Evolutionary conservation across 306 rosid species (phyloP), one percentile per base, ranked within the genome.

Genomic region (Acacia acuminata): DNA sequence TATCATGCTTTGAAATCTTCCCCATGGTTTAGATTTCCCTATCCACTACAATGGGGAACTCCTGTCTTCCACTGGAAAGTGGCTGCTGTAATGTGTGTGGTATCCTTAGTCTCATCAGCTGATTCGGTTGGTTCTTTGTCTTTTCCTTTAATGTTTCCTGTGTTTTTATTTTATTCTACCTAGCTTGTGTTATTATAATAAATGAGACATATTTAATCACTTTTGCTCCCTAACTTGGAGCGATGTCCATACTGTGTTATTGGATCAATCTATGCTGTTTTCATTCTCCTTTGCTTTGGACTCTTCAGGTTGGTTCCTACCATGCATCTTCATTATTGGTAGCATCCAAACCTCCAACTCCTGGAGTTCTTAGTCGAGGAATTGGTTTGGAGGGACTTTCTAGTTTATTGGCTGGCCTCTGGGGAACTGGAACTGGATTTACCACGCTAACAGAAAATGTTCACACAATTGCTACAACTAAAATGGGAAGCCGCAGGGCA

Each of bases 361-460:
- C 90, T 14, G 99, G 99, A 40, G 91, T 96, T 84, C 89, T 96
- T 71, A 94, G 99, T 83, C 90, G 99, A 88, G 99, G 98, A 63
- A 94, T 96, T 79, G 98, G 98, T 79, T 84, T 96, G 88, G 99
- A 96, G 85, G 98, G 99, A 78, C 91, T 96, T 86, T 83, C 97
- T 48, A 91, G 99, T 81, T 82, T 96, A 85, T 74, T 96, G 96
- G 99, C 98, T 85, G 99, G 94, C 84, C 89, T 96, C 34, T 96
- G 99, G 99, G 99, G 99, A 76, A 92, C 98, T 66, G 99, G 98
- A 88, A 91, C 97, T 7, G 99, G 97, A 24, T 96, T 94, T 61
- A 86, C 96, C 48, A 94, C 98, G 70, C 82, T 96, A 78, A 94
- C 99, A 20, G 99, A 96, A 90, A 96, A 96, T 84, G 94, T 94